Base-by-base conservation (phyloP, 345 rosid species). In the Alliaria petiolata region DNA sequence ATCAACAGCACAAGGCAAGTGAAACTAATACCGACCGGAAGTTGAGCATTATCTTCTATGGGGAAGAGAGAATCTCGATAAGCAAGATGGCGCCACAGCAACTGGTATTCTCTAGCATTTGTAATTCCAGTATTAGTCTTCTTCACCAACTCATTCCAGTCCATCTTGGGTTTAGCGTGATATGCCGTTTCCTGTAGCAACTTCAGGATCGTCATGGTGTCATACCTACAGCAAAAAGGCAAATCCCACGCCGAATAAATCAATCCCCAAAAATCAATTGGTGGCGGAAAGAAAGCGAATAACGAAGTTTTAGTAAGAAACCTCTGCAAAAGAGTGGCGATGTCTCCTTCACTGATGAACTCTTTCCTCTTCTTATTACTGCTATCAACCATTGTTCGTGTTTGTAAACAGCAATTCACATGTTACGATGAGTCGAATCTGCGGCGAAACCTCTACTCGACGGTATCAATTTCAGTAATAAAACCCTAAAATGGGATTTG, bases 31-130 rank as follows among this genome's bases (percentile, higher is more conserved):
- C 79, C 46, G 8, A 95, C 99, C 88, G 78, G 66, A 77, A 86
- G 87, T 47, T 74, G 78, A 61, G 86, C 80, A 54, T 67, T 86
- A 42, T 82, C 84, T 15, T 83, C 93, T 12, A 80, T 72, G 19
- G 87, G 89, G 5, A 58, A 64, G 64, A 95, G 79, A 8, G 76
- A 9, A 6, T 82, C 73, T 1, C 83, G 72, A 79, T 95, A 95
- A 16, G 99, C 97, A 76, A 95, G 82, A 78, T 95, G 97, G 39
- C 99, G 82, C 99, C 99, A 95, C 15, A 95, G 76, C 91, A 90
- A 83, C 79, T 83, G 97, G 73, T 83, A 88, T 62, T 90, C 97
- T 70, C 92, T 83, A 31, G 86, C 84, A 79, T 65, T 84, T 13
- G 92, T 78, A 60, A 90, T 90, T 42, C 95, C 95, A 43, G 90